Percentiles rank a stretch among this genome's conserved stretches.
phyloP scores from a whole-genome alignment of 2,329 filamentous ascomycete species.

The Tolypocladium paradoxum region DNA sequence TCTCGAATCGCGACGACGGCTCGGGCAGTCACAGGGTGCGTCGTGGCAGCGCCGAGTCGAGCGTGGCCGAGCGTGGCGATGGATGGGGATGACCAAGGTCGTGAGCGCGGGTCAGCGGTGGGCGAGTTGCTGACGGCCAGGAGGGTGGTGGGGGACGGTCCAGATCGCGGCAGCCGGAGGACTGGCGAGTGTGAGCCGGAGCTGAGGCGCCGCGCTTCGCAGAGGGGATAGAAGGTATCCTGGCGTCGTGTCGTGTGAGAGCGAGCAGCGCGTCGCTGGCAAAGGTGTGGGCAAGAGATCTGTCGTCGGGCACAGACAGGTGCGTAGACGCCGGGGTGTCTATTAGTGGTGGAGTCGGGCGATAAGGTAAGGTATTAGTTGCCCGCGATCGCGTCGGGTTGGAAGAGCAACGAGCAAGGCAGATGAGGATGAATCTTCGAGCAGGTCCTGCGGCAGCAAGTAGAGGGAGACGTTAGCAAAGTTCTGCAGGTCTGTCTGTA shows the following conservation, averaged over 20 bases:
- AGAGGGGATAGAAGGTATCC: neutral
- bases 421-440: neutral
- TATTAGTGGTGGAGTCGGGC: neutral
- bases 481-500: neutral
- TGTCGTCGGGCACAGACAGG: neutral
- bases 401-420: neutral
- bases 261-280: neutral
- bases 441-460: neutral
- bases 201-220: neutral
- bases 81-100: neutral
- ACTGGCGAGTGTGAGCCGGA: neutral
- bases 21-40: neutral
- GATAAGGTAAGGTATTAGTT: no score
- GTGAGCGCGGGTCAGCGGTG: neutral
- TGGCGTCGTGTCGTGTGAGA: neutral
- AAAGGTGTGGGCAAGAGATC: neutral
- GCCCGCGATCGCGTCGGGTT: no score
- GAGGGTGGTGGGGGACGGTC: neutral
- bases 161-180: neutral
- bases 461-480: neutral
- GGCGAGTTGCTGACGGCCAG: neutral
- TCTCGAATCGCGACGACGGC: neutral
- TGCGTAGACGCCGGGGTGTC: neutral
- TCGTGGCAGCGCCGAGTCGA: neutral
- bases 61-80: neutral